A percentile compares a stretch with the other conserved stretches of the same genome.
Evolutionary conservation across 208 protist species (phyloP).

Genomic region (Leishmania arabica): DNA sequence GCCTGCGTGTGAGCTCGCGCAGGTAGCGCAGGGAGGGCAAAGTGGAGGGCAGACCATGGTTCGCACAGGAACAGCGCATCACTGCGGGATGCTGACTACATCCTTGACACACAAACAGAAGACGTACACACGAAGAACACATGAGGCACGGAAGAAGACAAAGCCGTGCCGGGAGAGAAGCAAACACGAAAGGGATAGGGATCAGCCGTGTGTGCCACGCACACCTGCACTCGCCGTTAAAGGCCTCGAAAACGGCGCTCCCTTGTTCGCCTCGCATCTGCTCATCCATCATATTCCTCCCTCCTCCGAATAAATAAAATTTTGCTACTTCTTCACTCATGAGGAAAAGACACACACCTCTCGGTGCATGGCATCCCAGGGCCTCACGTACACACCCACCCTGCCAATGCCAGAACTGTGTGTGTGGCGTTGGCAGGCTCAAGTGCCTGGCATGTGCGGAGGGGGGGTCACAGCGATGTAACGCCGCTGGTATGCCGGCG

Average conservation of each 20-base stretch:
- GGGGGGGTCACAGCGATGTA: neutral
- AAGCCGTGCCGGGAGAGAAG: neutral
- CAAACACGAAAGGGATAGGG: neutral
- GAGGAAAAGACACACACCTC: neutral
- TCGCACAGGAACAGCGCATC: neutral
- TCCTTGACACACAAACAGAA: neutral
- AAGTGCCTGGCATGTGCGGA: neutral
- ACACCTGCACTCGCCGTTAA: neutral
- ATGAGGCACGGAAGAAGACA: neutral
- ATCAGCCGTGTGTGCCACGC: neutral
- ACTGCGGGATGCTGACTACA: neutral
- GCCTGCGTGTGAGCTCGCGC: neutral
- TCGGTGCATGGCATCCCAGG: neutral
- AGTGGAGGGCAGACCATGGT: neutral
- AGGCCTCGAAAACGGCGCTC: neutral
- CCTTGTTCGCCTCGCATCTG: neutral
- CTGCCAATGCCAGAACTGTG: neutral
- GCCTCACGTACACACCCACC: neutral
- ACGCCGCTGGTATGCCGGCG: too few species aligned
- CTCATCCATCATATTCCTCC: neutral
- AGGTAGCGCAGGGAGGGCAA: neutral
- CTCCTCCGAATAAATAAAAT: neutral
- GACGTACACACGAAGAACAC: neutral
- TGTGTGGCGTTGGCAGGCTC: neutral
- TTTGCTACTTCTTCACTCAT: too few species aligned